These are phyloP conservation scores for Eutrema heterophyllum DNA, from an alignment of 345 rosid genomes.

Conservation along the genomic window DNA sequence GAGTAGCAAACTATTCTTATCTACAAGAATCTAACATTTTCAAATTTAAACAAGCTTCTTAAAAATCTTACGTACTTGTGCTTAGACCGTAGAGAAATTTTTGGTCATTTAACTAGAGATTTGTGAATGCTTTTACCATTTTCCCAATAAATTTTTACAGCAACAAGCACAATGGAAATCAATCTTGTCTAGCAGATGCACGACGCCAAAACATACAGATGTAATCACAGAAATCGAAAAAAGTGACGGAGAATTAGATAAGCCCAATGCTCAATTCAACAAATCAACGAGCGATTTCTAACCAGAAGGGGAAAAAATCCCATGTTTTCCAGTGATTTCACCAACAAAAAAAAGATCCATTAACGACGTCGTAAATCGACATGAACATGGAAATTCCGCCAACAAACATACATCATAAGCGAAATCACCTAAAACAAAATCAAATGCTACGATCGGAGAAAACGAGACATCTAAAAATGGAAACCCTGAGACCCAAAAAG, in stretches of 20 bases:
- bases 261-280: background rate
- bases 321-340: background rate
- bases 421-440: background rate
- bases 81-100: background rate
- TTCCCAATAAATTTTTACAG: background rate
- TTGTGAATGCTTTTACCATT: background rate
- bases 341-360: background rate
- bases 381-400: background rate
- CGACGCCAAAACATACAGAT: background rate
- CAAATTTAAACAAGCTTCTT: background rate
- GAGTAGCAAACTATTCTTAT: background rate
- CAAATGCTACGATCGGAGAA: background rate
- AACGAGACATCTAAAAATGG: background rate
- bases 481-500: background rate
- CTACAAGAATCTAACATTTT: background rate
- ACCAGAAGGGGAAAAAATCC: background rate
- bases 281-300: background rate
- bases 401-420: background rate
- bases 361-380: conserved; percentile 1
- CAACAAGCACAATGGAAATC: background rate
- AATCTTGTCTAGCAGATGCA: background rate
- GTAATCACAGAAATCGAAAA: background rate
- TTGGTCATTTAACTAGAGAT: background rate
- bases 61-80: background rate
- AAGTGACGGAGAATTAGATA: background rate